These are phyloP conservation scores for Globisporangium carolinianum DNA, from an alignment of 352 stramenopile species.

Conservation along the genomic window DNA sequence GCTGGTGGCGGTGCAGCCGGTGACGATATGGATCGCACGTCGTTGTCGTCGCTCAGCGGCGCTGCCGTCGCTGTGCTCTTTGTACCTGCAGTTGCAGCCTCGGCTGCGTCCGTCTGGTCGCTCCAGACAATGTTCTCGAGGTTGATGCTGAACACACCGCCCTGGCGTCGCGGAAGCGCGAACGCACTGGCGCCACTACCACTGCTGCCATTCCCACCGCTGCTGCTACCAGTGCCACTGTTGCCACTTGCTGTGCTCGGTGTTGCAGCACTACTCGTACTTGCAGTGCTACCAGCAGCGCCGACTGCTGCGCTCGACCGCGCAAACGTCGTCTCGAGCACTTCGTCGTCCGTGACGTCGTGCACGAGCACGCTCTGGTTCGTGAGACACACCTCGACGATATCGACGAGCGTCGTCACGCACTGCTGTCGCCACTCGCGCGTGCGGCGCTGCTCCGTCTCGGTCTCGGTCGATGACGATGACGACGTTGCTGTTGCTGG, in stretches of 20 bases:
- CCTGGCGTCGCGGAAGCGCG: slow-evolving; percentile 28
- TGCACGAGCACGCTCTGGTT: slow-evolving; percentile 72
- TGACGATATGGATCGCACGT: background rate
- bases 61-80: background rate
- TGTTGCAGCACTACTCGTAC: background rate
- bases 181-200: slow-evolving; percentile 7
- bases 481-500: background rate
- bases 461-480: slow-evolving; percentile 5
- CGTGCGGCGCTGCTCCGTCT: slow-evolving; percentile 39
- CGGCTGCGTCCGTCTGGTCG: slow-evolving; percentile 27
- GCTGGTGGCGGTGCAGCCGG: slow-evolving; percentile 23
- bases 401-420: slow-evolving; percentile 64
- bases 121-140: slow-evolving; percentile 82
- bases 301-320: slow-evolving; percentile 8
- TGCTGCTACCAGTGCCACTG: background rate
- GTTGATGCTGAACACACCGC: slow-evolving; percentile 69
- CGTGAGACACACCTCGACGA: slow-evolving; percentile 69
- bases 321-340: slow-evolving; percentile 67
- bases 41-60: slow-evolving; percentile 16
- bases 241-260: slow-evolving; percentile 1
- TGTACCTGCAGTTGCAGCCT: slow-evolving; percentile 2
- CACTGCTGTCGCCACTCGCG: slow-evolving; percentile 70
- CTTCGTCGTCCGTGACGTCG: slow-evolving; percentile 57
- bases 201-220: background rate
- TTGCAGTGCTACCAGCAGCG: background rate